A percentile compares a stretch with the other conserved stretches of the same genome.
phyloP scores from a whole-genome alignment of 306 rosid genomes.

The Phaseolus lunatus region DNA sequence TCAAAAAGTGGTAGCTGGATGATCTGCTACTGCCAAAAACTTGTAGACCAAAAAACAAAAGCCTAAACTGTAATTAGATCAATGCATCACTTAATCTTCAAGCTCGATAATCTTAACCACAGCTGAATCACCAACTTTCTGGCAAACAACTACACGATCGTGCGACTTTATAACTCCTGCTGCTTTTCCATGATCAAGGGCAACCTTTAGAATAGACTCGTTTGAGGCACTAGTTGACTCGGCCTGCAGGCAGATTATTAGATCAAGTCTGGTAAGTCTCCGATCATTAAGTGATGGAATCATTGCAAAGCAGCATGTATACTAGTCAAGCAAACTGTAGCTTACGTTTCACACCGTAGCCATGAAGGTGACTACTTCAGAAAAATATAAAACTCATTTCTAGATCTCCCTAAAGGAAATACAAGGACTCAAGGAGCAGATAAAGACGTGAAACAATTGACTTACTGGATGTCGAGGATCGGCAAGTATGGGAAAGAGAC shows the following conservation, averaged over 20 bases:
- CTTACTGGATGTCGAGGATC: constrained; percentile 99
- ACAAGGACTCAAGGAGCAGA: constrained; percentile 19
- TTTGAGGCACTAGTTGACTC: constrained; percentile 85
- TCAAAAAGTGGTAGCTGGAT: constrained; percentile 39
- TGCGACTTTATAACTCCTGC: constrained; percentile 88
- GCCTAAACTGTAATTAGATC: constrained; percentile 15
- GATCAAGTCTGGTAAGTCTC: constrained; percentile 9
- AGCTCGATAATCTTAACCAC: constrained; percentile 99
- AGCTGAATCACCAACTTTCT: constrained; percentile 94
- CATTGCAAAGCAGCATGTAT: constrained; percentile 4
- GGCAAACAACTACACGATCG: constrained; percentile 96
- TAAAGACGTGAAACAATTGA: constrained; percentile 36
- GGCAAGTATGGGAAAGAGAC: constrained; percentile 98
- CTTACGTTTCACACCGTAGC: not conserved
- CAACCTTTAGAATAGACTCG: constrained; percentile 91
- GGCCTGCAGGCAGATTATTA: constrained; percentile 64
- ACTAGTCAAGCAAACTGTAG: constrained; percentile 21
- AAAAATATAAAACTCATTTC: not conserved
- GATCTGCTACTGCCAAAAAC: constrained; percentile 47
- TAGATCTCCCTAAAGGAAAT: not conserved
- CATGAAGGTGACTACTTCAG: not conserved
- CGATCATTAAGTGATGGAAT: constrained; percentile 1
- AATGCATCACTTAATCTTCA: constrained; percentile 63
- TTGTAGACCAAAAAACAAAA: constrained; percentile 23
- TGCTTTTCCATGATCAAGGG: constrained; percentile 91